Evolutionary conservation across 257 asterid genomes (phyloP), one percentile per base, ranked within the genome.

Genomic region (Oldenlandia corymbosa): DNA sequence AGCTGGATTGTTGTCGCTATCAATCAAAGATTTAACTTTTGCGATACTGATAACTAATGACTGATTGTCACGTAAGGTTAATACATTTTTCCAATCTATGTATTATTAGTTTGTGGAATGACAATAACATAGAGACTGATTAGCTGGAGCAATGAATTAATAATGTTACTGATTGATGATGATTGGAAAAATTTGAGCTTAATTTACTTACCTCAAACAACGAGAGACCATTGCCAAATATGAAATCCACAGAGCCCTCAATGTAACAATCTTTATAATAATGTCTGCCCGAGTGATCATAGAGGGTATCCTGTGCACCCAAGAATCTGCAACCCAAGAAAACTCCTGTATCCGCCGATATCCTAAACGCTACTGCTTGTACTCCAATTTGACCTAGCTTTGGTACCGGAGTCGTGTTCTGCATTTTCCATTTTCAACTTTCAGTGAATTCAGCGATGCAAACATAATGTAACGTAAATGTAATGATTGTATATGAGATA

Each of bases 241-340:
- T 85, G 82, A 91, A 91, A 57, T 91, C 96, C 24, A 91, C 98
- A 0, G 96, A 91, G 28, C 98, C 98, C 78, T 91, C 95, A 57
- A 91, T 84, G 70, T 86, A 91, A 73, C 98, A 91, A 39, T 86
- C 96, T 65, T 83, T 88, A 76, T 86, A 91, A 74, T 91, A 91
- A 71, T 91, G 98, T 66, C 98, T 78, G 0, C 96, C 98, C 11
- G 79, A 7, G 62, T 91, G 98, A 64, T 91, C 96, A 61, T 88
- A 91, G 16, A 88, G 76, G 8, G 98, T 91, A 75, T 91, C 96
- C 61, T 91, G 98, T 13, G 96, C 98, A 5, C 98, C 98, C 80
- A 91, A 58, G 66, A 91, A 91, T 73, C 65, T 91, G 54, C 98
- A 91, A 0, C 95, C 94, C 8, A 83, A 42, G 30, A 91, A 84